A percentile compares a stretch with the other conserved stretches of the same genome.
phyloP scores from a whole-genome alignment of 192 early-diverging fungal genomes.

The Oehlia diaphana region DNA sequence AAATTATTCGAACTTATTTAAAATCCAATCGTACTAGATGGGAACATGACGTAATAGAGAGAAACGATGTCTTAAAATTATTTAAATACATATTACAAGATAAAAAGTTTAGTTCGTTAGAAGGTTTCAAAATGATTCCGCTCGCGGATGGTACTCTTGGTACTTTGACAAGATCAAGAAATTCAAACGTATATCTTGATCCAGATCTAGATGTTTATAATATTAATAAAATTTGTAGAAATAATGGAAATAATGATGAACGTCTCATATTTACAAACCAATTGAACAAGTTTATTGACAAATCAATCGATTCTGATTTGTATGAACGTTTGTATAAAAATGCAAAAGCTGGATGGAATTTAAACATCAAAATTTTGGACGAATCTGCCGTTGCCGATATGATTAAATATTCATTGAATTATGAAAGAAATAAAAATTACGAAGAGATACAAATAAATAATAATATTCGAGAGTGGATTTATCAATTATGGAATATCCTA shows the following conservation, averaged over 20 bases:
- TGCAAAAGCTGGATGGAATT: background rate
- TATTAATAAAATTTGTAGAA: too few relatives aligned
- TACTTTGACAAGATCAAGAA: too few relatives aligned
- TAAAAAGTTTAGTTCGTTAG: background rate
- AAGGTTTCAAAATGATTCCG: too few relatives aligned
- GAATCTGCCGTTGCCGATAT: background rate
- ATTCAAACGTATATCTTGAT: too few relatives aligned
- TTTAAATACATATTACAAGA: background rate
- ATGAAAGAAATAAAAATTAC: background rate
- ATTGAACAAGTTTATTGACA: conserved; percentile 6
- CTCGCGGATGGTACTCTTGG: too few relatives aligned
- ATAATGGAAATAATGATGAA: background rate
- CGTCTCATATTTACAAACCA: background rate
- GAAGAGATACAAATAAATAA: background rate
- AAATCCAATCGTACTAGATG: background rate
- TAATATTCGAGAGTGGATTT: background rate
- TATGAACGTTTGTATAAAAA: background rate
- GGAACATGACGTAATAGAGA: background rate
- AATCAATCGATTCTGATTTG: background rate
- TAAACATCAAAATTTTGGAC: background rate
- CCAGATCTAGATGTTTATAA: too few relatives aligned
- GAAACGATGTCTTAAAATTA: background rate
- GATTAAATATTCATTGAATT: background rate
- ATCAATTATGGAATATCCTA: background rate
- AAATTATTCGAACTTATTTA: background rate